Base-by-base conservation (phyloP, 495 filamentous ascomycete genomes). In the Podospora didyma region DNA sequence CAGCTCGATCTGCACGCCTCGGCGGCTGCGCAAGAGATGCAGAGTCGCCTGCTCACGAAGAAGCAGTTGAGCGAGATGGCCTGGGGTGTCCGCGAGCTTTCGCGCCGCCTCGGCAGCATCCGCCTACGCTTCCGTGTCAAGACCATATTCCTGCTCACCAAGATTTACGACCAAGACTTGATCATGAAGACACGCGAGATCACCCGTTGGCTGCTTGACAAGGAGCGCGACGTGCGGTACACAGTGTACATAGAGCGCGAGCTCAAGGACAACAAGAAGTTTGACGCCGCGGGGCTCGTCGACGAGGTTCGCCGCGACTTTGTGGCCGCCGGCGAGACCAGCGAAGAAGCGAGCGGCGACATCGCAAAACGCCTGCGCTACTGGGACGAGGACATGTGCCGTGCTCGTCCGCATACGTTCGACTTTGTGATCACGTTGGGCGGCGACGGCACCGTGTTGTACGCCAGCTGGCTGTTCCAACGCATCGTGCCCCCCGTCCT, bases 401-500 rank as follows among this genome's bases (percentile, higher is more conserved):
- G 77, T 46, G 80, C 82, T 22, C 77, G 85, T 48, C 94, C 95
- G 1, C 90, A 97, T 58, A 85, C 83, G 2, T 97, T 97, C 65
- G 94, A 98, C 71, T 92, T 98, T 64, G 86, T 94, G 16, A 77
- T 98, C 34, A 95, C 93, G 0, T 85, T 98, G 3, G 94, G 94
- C n/a, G 94, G 94, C 10, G 94, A 98, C 66, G 94, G 94, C 14
- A 98, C 94, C 0, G 93, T 98, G 28, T 76, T 98, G 28, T 97
- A 96, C 66, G 89, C 94, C 0, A 91, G 86, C 63, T 98, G 95
- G 93, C 77, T 98, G 28, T 98, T 98, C 69, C 94, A 98, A 77
- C 79, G 90, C n/a, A 86, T 97, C 52, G 93, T 97, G 0, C 94
- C 94, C 5, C 94, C 95, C 0, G 89, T 97, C 6, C 74, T 98